Base-by-base conservation (phyloP, 2,329 filamentous ascomycete species). In the Xylaria sp. region DNA sequence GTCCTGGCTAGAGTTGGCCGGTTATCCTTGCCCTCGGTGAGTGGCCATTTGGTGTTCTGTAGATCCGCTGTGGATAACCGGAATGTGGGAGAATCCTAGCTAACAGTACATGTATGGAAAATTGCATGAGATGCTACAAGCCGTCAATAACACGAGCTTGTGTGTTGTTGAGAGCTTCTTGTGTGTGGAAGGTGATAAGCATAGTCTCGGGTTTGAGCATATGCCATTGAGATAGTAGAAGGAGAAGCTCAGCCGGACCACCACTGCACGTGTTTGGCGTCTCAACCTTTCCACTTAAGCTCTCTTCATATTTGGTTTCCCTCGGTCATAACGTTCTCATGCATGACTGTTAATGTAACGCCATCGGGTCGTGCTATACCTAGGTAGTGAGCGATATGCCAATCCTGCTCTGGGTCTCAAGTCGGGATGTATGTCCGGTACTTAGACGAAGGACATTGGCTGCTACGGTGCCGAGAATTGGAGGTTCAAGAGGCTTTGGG, bases 101-200 rank as follows among this genome's bases (percentile, higher is more conserved):
- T 68, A 66, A 74, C 62, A 65, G 68, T 54, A 68, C 69, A 62
- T 53, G 57, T 48, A 59, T 73, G 73, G 73, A 63, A 69, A 64
- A 70, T 64, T 66, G 72, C 74, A 76, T 74, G 69, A 63, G 69
- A 75, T 76, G 74, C 72, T 71, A 68, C 73, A 69, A 66, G 65
- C 75, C 73, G 71, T 65, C 54, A 62, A 66, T 60, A 71, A 68
- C 67, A 70, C 66, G 66, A 69, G 61, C 50, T 59, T 63, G 65
- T 16, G 47, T 51, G 29, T n/a, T n/a, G 27, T 65, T 18, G 40
- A 67, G 54, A 29, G 48, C 21, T 48, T 47, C 25, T 53, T 29
- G 18, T 53, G 3, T 44, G 23, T 25, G 37, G 48, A 16, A 29
- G 42, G 32, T 18, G 16, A 44, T 37, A 21, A 16, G 25, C 6